Evolutionary conservation across 75 land plant genomes (phyloP).

Genomic region (Isoetes taiwanensis): DNA sequence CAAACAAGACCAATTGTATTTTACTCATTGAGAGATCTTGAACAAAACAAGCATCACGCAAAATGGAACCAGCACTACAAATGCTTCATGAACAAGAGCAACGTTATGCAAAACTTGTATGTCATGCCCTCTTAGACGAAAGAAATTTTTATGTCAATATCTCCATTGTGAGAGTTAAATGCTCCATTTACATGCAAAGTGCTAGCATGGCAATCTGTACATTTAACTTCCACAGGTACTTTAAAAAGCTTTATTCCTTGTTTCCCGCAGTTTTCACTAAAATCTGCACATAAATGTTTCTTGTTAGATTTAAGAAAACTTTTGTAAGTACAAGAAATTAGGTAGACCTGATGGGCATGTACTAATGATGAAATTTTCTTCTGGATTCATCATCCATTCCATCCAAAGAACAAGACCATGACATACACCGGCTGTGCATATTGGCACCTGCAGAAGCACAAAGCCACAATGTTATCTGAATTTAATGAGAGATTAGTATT

Average conservation of each 20-base stretch:
- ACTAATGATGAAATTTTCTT: conserved; percentile 26
- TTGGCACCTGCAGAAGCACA: conserved; percentile 30
- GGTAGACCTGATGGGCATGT: conserved; percentile 60
- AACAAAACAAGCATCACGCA: too few relatives aligned
- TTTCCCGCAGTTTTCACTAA: conserved; percentile 39
- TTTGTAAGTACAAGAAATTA: neutral
- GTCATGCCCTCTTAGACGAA: too few relatives aligned
- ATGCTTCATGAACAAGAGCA: too few relatives aligned
- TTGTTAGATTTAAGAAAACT: neutral
- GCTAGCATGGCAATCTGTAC: too few relatives aligned
- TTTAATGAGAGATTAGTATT: neutral
- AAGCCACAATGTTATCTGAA: neutral
- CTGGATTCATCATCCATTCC: conserved; percentile 69
- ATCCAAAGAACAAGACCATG: conserved; percentile 92
- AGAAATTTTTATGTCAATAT: too few relatives aligned
- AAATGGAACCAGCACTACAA: too few relatives aligned
- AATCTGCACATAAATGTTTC: neutral
- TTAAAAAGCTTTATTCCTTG: conserved; percentile 69
- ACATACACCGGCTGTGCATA: conserved; percentile 44
- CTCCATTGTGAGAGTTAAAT: too few relatives aligned
- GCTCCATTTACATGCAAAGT: too few relatives aligned
- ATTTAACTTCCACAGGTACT: conserved; percentile 25
- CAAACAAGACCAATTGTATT: too few relatives aligned
- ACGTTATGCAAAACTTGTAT: too few relatives aligned
- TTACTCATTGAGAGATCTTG: too few relatives aligned